These are phyloP conservation scores for Chaetomiaceae sp. DNA, from an alignment of 2,329 filamentous ascomycete species.

Conservation along the genomic window DNA sequence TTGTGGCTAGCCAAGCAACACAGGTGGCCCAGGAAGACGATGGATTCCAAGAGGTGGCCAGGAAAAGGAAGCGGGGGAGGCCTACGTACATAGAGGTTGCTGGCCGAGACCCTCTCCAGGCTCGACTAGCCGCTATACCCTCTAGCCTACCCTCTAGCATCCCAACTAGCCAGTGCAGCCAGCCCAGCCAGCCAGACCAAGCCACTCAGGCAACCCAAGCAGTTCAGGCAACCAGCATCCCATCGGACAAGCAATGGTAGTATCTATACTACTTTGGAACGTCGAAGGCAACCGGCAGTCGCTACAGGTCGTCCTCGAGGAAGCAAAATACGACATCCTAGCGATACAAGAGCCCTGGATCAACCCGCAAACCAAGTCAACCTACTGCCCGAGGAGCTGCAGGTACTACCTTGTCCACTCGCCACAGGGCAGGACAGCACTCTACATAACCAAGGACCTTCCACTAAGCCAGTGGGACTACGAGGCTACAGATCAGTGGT, in stretches of 20 bases:
- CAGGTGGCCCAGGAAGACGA: no score
- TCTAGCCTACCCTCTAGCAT: no score
- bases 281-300: not conserved
- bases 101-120: no score
- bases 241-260: no score
- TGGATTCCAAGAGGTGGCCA: no score
- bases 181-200: no score
- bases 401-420: not conserved
- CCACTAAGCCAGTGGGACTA: not conserved
- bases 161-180: no score
- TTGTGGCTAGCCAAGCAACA: no score
- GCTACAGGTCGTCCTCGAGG: not conserved
- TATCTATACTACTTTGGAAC: not conserved
- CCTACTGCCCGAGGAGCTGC: not conserved
- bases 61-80: not conserved
- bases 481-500: not conserved
- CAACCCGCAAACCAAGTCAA: not conserved
- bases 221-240: no score
- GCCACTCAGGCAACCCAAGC: no score
- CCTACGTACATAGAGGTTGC: not conserved
- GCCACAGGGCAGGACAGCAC: not conserved
- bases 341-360: not conserved
- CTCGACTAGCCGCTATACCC: no score
- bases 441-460: not conserved
- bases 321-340: not conserved